Percentiles rank a stretch among this genome's conserved stretches.
Evolutionary conservation across 2,329 filamentous ascomycete species (phyloP).

Genomic region (Colletotrichum paranaense): DNA sequence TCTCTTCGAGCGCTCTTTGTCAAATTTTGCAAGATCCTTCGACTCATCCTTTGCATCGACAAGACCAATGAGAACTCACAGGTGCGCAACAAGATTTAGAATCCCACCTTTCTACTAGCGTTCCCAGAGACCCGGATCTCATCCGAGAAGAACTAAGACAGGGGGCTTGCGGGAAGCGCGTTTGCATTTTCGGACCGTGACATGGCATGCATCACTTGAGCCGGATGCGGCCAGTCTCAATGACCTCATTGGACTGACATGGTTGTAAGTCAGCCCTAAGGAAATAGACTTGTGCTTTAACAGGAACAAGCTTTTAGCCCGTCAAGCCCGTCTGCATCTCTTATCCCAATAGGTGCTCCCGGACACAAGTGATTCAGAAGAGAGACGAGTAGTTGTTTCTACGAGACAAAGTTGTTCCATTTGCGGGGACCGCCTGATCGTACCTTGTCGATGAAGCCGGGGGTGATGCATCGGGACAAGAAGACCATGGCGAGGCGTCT

Average conservation of each 20-base stretch:
- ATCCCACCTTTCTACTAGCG: background rate
- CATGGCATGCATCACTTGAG: background rate
- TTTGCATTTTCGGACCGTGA: background rate
- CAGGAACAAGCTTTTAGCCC: slow-evolving; percentile 11
- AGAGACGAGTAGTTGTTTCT: background rate
- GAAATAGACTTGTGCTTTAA: background rate
- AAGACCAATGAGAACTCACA: background rate
- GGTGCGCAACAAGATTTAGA: background rate
- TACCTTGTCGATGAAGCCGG: background rate
- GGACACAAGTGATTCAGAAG: no score
- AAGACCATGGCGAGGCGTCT: background rate
- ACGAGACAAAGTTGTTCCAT: background rate
- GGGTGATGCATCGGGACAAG: background rate
- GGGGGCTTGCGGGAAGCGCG: background rate
- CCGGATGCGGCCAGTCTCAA: slow-evolving; percentile 5
- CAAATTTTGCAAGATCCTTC: background rate
- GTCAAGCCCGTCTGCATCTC: background rate
- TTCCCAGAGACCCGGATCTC: background rate
- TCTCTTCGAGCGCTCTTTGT: no score
- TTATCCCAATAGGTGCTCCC: background rate
- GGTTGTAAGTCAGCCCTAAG: background rate
- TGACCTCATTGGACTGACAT: background rate
- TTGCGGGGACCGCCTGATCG: background rate
- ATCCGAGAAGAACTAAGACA: background rate
- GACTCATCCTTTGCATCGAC: background rate